A percentile compares a stretch with the other conserved stretches of the same genome.
Evolutionary conservation across 179 eudicot species (phyloP).

Genomic region (Beta macrorhiza): DNA sequence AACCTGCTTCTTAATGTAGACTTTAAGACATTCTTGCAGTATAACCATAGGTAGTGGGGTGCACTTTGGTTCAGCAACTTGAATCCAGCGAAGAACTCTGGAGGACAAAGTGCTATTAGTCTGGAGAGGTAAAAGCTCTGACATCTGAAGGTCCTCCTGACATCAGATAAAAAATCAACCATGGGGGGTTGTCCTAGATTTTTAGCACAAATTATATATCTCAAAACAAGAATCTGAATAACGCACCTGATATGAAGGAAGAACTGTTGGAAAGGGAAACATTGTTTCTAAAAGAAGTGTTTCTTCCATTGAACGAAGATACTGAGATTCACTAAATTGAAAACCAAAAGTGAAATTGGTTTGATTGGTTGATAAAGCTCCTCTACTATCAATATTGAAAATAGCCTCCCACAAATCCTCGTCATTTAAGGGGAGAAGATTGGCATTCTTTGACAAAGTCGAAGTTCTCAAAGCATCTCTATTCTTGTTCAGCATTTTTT

Average conservation of each 20-base stretch:
- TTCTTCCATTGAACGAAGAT: constrained; percentile 51
- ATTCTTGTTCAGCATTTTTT: constrained; percentile 47
- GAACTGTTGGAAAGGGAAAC: constrained; percentile 87
- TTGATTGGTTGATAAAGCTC: constrained; percentile 35
- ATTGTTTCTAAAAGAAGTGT: constrained; percentile 48
- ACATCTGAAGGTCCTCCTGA: constrained; percentile 73
- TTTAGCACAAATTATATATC: not conserved
- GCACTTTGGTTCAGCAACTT: constrained; percentile 55
- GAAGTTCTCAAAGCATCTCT: constrained; percentile 51
- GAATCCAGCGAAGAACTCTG: constrained; percentile 75
- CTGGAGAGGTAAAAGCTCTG: constrained; percentile 86
- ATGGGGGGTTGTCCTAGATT: constrained; percentile 7
- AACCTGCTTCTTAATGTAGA: constrained; percentile 87
- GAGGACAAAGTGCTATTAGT: constrained; percentile 80
- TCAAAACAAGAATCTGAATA: constrained; percentile 3
- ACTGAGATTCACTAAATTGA: constrained; percentile 61
- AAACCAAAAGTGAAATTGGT: constrained; percentile 64
- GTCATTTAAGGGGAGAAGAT: constrained; percentile 84
- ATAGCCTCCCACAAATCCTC: constrained; percentile 63
- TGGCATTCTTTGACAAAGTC: constrained; percentile 56
- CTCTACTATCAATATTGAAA: constrained; percentile 35
- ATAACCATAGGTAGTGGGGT: constrained; percentile 74
- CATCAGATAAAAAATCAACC: constrained; percentile 26
- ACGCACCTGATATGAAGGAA: constrained; percentile 76
- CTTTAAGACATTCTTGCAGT: constrained; percentile 80